Evolutionary conservation across 148 eudicot genomes (phyloP), one percentile per base, ranked within the genome.

Genomic region (Chenopodium quinoa): DNA sequence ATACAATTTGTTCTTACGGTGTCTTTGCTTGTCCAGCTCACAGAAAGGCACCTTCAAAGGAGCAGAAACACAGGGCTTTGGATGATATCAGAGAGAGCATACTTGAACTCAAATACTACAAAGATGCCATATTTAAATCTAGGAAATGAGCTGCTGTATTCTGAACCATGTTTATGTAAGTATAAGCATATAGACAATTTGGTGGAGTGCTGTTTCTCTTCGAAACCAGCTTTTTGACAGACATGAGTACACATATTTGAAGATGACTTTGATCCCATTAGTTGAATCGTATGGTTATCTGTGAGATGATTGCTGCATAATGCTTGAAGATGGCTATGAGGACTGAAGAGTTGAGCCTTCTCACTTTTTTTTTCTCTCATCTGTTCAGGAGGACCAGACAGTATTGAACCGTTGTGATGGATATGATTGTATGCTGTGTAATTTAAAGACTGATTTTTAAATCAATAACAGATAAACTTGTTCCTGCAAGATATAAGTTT

Each of bases 51-150:
- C 99, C 99, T 13, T n/a, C 75, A 47, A 96, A 93, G 93, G 86
- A 84, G 75, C 86, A 92, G 76, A 92, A 88, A 27, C 97, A 93
- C 86, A 90, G 99, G 75, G 98, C 99, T 23, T 75, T 92, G 95
- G 94, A 93, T 80, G 99, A 96, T 81, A 93, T 96, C 79, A 92
- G 86, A 84, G 98, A 92, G 86, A 96, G 99, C 87, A 96, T 96
- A 80, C 87, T 78, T 37, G 98, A 96, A 86, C 97, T 96, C 69
- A 91, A 90, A 67, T 96, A 80, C 90, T 96, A 77, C 88, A 93
- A 89, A 81, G 95, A 88, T 70, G 82, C 79, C 81, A 91, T 95
- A 56, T 94, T 94, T 83, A 94, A 72, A 66, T 19, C 86, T 32
- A 91, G 31, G 58, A 69, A 52, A 29, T 69, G 81, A 52, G 73